Conservation (phyloP, 495 filamentous ascomycete genomes). For the Trichoderma parareesei region DNA sequence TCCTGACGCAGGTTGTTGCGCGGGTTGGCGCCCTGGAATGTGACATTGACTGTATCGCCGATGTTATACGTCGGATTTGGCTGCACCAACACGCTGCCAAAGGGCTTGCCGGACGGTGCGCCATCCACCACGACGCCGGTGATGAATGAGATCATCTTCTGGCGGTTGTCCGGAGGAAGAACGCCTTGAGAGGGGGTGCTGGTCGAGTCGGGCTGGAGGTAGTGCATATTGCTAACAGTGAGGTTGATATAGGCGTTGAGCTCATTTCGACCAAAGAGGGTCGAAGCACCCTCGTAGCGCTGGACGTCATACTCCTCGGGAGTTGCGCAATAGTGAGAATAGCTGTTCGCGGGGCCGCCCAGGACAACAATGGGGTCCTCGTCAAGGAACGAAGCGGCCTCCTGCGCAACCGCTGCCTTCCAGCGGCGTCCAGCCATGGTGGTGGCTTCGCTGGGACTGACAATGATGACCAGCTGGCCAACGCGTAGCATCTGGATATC, state of each 20-base stretch:
- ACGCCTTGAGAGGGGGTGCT: constrained; percentile 50
- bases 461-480: constrained; percentile 79
- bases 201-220: constrained; percentile 48
- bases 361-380: constrained; percentile 52
- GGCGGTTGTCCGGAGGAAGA: constrained; percentile 68
- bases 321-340: constrained; percentile 87
- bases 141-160: constrained; percentile 69
- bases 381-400: constrained; percentile 26
- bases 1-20: constrained; percentile 80
- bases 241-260: constrained; percentile 83
- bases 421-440: constrained; percentile 94
- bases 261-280: constrained; percentile 80
- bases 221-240: constrained; percentile 60
- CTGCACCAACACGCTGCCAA: constrained; percentile 59
- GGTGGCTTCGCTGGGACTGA: constrained; percentile 79
- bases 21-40: constrained; percentile 85
- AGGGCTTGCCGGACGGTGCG: constrained; percentile 55
- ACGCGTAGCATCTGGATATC: constrained; percentile 87
- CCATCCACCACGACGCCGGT: constrained; percentile 69
- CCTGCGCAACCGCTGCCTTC: constrained; percentile 62
- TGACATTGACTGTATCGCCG: constrained; percentile 57
- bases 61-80: constrained; percentile 46
- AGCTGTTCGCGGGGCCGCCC: constrained; percentile 86
- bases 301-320: constrained; percentile 85
- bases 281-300: constrained; percentile 91